phyloP scores from a whole-genome alignment of 2,329 filamentous ascomycete species.

The Fusarium compactum region DNA sequence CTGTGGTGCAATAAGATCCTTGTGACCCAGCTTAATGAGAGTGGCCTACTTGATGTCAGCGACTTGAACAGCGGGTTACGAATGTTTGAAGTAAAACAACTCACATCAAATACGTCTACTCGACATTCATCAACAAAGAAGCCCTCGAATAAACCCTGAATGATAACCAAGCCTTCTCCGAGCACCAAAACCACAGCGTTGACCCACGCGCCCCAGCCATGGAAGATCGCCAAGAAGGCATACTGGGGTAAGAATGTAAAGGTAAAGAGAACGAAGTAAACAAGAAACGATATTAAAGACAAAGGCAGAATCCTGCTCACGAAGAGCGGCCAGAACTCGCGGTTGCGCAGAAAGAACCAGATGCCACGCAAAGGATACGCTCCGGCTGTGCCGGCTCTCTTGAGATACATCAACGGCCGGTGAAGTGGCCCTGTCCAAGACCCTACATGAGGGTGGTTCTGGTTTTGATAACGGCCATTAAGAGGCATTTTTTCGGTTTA shows the following conservation, averaged over 20 bases:
- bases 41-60: conserved; percentile 64
- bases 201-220: conserved; percentile 88
- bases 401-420: conserved; percentile 58
- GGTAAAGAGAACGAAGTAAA: conserved; percentile 87
- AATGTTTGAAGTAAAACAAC: conserved; percentile 39
- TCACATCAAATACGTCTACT: conserved; percentile 86
- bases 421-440: conserved; percentile 45
- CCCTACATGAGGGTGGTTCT: conserved; percentile 30
- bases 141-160: conserved; percentile 77
- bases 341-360: conserved; percentile 81
- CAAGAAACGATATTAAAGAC: conserved; percentile 82
- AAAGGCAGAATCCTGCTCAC: conserved; percentile 82
- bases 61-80: not conserved
- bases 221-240: conserved; percentile 89
- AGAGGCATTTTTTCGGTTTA: conserved; percentile 34
- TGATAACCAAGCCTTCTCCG: conserved; percentile 81
- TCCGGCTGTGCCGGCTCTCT: conserved; percentile 59
- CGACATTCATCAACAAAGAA: conserved; percentile 84
- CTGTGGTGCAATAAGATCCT: conserved; percentile 75
- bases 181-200: conserved; percentile 89
- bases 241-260: conserved; percentile 92
- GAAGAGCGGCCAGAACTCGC: conserved; percentile 86
- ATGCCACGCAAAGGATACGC: conserved; percentile 77
- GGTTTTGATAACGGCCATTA: conserved; percentile 17
- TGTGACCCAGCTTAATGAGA: conserved; percentile 78